phyloP scores from a whole-genome alignment of 2,329 filamentous ascomycete genomes.

The Nannizziopsis barbatae region DNA sequence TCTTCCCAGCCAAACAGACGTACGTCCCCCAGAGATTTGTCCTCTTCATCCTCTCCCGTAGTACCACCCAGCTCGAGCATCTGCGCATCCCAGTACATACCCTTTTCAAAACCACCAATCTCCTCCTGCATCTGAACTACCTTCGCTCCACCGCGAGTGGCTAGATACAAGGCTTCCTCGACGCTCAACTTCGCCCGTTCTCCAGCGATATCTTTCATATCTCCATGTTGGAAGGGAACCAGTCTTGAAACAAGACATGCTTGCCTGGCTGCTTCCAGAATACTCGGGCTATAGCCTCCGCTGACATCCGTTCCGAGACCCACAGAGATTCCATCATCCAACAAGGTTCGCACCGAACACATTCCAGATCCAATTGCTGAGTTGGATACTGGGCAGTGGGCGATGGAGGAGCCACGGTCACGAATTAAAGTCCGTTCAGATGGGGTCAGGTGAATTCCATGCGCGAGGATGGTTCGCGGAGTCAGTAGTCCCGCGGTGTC shows the following conservation, averaged over 20 bases:
- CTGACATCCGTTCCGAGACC: conserved; percentile 85
- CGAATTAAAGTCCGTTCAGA: conserved; percentile 57
- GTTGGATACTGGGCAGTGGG: conserved; percentile 83
- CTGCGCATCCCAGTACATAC: conserved; percentile 87
- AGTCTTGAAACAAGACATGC: conserved; percentile 66
- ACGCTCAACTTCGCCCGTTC: conserved; percentile 54
- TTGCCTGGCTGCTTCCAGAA: conserved; percentile 74
- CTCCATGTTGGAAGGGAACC: conserved; percentile 45
- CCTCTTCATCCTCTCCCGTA: conserved; percentile 17
- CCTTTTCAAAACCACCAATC: conserved; percentile 72
- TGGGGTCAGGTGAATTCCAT: conserved; percentile 64
- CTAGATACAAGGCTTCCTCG: conserved; percentile 76
- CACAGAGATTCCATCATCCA: conserved; percentile 64
- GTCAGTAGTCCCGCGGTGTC: conserved; percentile 60
- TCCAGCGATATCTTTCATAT: not conserved
- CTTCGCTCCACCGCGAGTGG: conserved; percentile 73
- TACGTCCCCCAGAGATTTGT: conserved; percentile 49
- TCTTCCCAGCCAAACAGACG: conserved; percentile 85
- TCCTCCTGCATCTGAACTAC: conserved; percentile 62
- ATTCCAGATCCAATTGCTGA: conserved; percentile 68
- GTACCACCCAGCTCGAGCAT: conserved; percentile 54
- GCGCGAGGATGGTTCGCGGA: conserved; percentile 66
- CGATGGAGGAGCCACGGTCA: conserved; percentile 52
- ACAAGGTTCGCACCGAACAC: conserved; percentile 61
- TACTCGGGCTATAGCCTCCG: conserved; percentile 71